Conservation (phyloP, 129 eudicot species). For the Pittosporum tobira region DNA sequence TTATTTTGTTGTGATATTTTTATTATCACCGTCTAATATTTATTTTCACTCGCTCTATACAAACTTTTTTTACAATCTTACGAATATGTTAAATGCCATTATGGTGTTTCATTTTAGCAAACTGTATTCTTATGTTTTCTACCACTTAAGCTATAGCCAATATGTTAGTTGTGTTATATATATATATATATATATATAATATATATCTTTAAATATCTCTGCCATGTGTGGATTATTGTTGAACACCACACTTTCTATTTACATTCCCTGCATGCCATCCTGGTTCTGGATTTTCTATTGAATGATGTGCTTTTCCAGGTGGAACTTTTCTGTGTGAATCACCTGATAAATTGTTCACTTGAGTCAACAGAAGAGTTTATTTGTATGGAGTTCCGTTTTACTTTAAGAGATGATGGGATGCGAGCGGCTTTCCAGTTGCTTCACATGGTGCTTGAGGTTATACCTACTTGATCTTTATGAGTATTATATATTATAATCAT, state of each 20-base stretch:
- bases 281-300: constrained; percentile 6
- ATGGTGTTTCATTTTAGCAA: background rate
- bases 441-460: constrained; percentile 99
- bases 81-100: background rate
- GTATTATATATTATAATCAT: too few relatives aligned
- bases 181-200: too few relatives aligned
- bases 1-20: background rate
- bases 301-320: constrained; percentile 43
- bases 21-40: constrained; percentile 1
- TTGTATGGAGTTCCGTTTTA: constrained; percentile 98
- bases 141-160: background rate
- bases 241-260: background rate
- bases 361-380: constrained; percentile 98
- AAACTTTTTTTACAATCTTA: background rate
- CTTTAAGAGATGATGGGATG: constrained; percentile 90
- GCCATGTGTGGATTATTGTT: background rate
- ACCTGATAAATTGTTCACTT: constrained; percentile 85
- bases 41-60: background rate
- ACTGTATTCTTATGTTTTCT: background rate
- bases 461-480: background rate
- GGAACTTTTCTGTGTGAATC: constrained; percentile 94
- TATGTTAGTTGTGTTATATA: background rate
- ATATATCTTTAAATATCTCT: background rate
- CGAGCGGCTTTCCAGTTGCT: constrained; percentile 98
- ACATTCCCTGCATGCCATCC: background rate